A percentile compares a stretch with the other conserved stretches of the same genome.
Conservation (phyloP, 2,329 filamentous ascomycete genomes). For the Colletotrichum euphorbiae region DNA sequence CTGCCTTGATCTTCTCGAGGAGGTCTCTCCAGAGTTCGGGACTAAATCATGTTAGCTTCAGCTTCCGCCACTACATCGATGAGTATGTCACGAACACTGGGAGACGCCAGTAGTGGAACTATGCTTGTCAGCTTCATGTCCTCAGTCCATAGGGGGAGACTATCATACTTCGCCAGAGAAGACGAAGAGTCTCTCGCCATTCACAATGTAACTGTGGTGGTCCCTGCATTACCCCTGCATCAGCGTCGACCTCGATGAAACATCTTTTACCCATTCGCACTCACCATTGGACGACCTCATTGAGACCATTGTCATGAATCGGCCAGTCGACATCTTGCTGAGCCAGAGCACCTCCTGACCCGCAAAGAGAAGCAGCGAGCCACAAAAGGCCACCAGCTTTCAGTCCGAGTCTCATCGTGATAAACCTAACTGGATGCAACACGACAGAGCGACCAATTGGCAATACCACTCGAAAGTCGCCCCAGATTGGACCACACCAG, state of each 20-base stretch:
- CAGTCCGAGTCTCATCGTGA: conserved; percentile 33
- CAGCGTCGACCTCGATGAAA: neutral
- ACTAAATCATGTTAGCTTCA: conserved; percentile 26
- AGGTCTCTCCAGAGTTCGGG: conserved; percentile 55
- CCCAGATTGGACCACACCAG: neutral
- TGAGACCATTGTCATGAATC: conserved; percentile 48
- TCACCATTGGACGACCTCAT: conserved; percentile 49
- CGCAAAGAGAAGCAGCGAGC: conserved; percentile 35
- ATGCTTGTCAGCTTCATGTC: conserved; percentile 11
- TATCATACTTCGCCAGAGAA: conserved; percentile 54
- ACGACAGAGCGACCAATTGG: conserved; percentile 16
- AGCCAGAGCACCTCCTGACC: conserved; percentile 11
- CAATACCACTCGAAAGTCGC: conserved; percentile 13
- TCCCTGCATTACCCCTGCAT: conserved; percentile 47
- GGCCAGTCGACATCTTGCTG: conserved; percentile 42
- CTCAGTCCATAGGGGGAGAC: neutral
- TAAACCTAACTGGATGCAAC: conserved; percentile 4
- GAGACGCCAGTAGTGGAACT: conserved; percentile 57
- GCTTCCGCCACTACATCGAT: neutral
- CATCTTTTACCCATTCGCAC: neutral
- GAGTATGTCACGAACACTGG: conserved; percentile 49
- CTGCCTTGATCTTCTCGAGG: conserved; percentile 56
- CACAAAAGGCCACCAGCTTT: conserved; percentile 31
- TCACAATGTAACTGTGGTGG: conserved; percentile 54
- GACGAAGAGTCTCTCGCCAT: conserved; percentile 55